Percentiles rank a stretch among this genome's conserved stretches.
These are phyloP conservation scores for Phyllachora maydis DNA, from an alignment of 2,329 filamentous ascomycete genomes.

Conservation along the genomic window DNA sequence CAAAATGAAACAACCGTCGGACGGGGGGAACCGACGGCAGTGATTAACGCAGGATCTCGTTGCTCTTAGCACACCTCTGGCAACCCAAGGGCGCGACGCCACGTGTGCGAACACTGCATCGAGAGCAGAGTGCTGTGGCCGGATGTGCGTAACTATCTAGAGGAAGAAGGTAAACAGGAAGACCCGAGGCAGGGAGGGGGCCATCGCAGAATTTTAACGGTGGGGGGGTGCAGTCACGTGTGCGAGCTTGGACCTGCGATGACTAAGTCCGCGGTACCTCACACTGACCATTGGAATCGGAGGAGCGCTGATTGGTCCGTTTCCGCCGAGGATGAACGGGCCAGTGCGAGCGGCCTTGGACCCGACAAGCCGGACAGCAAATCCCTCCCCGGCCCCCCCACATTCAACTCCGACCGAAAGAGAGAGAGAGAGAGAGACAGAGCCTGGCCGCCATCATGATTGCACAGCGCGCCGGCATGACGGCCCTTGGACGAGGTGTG, in stretches of 20 bases:
- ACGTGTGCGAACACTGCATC: conserved; percentile 11
- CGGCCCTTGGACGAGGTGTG: conserved; percentile 37
- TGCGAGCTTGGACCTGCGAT: no score
- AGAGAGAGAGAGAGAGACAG: no score
- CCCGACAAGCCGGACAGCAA: no score
- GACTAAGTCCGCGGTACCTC: no score
- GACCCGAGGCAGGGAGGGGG: conserved; percentile 1
- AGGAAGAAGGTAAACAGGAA: conserved; percentile 13
- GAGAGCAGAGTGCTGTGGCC: conserved; percentile 9
- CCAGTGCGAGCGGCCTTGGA: no score
- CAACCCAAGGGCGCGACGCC: conserved; percentile 11
- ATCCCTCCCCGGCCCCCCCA: no score
- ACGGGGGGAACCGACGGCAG: conserved; percentile 24
- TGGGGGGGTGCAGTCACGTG: conserved; percentile 7
- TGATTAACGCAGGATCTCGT: conserved; percentile 37
- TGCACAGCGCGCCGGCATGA: conserved; percentile 33
- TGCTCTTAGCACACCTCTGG: conserved; percentile 21
- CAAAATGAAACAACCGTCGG: conserved; percentile 34
- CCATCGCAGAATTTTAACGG: conserved; percentile 6
- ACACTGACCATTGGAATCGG: no score
- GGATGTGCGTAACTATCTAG: conserved; percentile 31
- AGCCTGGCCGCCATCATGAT: conserved; percentile 21
- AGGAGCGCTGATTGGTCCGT: conserved; percentile 14
- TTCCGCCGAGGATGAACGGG: conserved; percentile 25
- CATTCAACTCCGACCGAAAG: no score